A percentile compares a stretch with the other conserved stretches of the same genome.
These are phyloP conservation scores for Sclerotinia nivalis DNA, from an alignment of 2,329 filamentous ascomycete species.

Conservation along the genomic window DNA sequence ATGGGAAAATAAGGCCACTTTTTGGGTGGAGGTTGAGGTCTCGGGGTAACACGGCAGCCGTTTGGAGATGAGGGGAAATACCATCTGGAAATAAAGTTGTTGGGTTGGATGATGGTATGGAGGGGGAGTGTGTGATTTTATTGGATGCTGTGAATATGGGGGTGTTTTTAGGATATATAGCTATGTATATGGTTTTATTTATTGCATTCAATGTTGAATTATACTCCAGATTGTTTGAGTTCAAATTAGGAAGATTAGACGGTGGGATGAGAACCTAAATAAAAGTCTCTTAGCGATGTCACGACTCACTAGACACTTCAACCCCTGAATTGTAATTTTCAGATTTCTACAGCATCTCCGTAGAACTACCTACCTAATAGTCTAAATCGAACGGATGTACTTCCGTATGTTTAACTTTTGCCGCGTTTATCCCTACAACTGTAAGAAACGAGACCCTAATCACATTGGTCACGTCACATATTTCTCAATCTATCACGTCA, in stretches of 20 bases:
- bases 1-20: conserved; percentile 16
- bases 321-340: background rate
- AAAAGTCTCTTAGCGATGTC: background rate
- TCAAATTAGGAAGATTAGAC: background rate
- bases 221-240: background rate
- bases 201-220: background rate
- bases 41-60: conserved; percentile 22
- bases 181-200: background rate
- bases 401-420: background rate
- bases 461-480: conserved; percentile 14
- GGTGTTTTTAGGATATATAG: background rate
- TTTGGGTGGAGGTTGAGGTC: background rate
- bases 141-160: background rate
- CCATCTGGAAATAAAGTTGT: conserved; percentile 5
- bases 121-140: background rate
- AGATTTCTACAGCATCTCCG: background rate
- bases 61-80: conserved; percentile 22
- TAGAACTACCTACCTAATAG: background rate
- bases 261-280: background rate
- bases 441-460: background rate
- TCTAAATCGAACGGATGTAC: background rate
- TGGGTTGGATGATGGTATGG: background rate
- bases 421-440: background rate
- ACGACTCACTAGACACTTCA: background rate
- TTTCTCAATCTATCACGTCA: background rate